Evolutionary conservation across 202 grass and related monocot genomes (phyloP).

Genomic region (Setaria italica): DNA sequence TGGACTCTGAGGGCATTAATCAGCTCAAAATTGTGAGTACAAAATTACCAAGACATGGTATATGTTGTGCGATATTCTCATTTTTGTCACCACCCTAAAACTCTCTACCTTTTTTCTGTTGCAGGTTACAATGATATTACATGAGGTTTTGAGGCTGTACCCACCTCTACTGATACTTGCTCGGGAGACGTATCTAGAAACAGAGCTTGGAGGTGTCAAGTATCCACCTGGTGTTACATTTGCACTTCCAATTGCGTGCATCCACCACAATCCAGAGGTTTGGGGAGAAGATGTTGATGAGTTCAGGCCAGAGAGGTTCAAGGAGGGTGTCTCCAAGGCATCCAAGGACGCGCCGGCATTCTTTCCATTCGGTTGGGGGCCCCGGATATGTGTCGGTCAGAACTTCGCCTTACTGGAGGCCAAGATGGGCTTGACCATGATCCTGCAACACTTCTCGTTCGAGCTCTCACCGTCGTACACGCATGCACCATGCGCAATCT

Average conservation of each 20-base stretch:
- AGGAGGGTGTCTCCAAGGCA: conserved; percentile 61
- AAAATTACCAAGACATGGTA: background rate
- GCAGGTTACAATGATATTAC: conserved; percentile 74
- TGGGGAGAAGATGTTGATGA: conserved; percentile 64
- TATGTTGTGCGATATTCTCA: no score
- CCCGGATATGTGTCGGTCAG: conserved; percentile 61
- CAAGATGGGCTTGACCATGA: conserved; percentile 67
- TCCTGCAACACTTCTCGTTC: conserved; percentile 67
- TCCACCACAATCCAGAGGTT: conserved; percentile 60
- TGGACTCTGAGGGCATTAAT: conserved; percentile 56
- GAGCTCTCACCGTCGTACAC: conserved; percentile 65
- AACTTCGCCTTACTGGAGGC: conserved; percentile 71
- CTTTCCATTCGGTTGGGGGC: conserved; percentile 69
- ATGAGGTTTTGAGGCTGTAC: conserved; percentile 78
- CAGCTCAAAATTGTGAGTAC: conserved; percentile 58
- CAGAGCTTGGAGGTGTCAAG: conserved; percentile 57
- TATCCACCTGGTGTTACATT: conserved; percentile 56
- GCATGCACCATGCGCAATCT: conserved; percentile 54
- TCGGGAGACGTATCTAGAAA: conserved; percentile 49
- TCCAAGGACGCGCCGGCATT: conserved; percentile 58
- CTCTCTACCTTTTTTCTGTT: background rate
- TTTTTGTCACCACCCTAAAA: background rate
- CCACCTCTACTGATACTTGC: conserved; percentile 42
- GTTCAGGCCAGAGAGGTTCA: conserved; percentile 72
- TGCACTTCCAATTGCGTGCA: conserved; percentile 32